Conservation (phyloP, 1,284 basidiomycete genomes). For the Ustilago sp. region DNA sequence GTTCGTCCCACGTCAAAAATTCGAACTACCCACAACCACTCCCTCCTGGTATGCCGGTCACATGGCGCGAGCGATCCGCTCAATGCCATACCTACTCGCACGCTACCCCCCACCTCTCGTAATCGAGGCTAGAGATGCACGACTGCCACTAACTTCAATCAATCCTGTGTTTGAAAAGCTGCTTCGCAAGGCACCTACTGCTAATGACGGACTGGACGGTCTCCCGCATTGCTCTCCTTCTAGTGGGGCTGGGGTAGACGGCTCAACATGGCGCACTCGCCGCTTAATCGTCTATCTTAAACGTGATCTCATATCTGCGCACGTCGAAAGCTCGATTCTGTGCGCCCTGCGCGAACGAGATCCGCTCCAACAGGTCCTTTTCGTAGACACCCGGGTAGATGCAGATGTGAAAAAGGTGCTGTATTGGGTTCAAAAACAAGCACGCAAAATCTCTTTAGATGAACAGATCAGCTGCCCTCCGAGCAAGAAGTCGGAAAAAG, state of each 20-base stretch:
- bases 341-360: conserved; percentile 71
- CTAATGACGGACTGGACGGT: conserved; percentile 34
- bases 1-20: conserved; percentile 69
- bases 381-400: conserved; percentile 72
- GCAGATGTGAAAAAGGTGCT: conserved; percentile 72
- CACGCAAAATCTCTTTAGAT: conserved; percentile 23
- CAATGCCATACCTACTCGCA: conserved; percentile 74
- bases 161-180: conserved; percentile 77
- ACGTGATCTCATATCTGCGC: conserved; percentile 85
- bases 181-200: conserved; percentile 59
- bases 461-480: conserved; percentile 13
- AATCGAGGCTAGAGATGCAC: conserved; percentile 91
- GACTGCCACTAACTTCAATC: conserved; percentile 91
- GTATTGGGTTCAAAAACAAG: conserved; percentile 66
- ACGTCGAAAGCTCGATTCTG: conserved; percentile 77
- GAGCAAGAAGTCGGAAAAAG: conserved; percentile 16
- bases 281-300: conserved; percentile 93
- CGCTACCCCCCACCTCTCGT: conserved; percentile 83
- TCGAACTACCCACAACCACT: conserved; percentile 72
- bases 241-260: conserved; percentile 51
- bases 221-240: neutral
- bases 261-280: conserved; percentile 51
- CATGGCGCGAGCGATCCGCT: conserved; percentile 74
- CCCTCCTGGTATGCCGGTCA: conserved; percentile 98
- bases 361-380: conserved; percentile 71